Evolutionary conservation across 805 yeast genomes (phyloP).

Genomic region (Zygosaccharomyces kombuchaensis): DNA sequence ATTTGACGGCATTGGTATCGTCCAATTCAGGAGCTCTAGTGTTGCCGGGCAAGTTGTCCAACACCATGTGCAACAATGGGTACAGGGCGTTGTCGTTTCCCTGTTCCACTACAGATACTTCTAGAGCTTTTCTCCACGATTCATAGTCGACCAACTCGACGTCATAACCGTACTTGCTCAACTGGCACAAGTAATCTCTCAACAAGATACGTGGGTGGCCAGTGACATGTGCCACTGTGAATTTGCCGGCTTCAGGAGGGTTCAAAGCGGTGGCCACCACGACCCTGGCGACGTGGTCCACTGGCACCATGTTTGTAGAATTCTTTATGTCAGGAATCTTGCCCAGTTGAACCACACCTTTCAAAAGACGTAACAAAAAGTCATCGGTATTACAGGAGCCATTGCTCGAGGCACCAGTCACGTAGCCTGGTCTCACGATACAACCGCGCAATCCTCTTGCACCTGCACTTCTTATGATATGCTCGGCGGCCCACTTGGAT

Average conservation of each 20-base stretch:
- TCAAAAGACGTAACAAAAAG: constrained; percentile 87
- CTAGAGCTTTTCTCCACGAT: constrained; percentile 74
- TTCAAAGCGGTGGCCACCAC: constrained; percentile 77
- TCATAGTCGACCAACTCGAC: constrained; percentile 62
- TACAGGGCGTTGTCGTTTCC: constrained; percentile 80
- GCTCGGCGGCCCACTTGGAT: constrained; percentile 96
- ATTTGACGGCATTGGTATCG: constrained; percentile 72
- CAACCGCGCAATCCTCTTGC: constrained; percentile 81
- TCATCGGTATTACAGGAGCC: constrained; percentile 97
- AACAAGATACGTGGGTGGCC: constrained; percentile 90
- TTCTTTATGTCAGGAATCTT: constrained; percentile 79
- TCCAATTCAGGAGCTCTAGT: constrained; percentile 95
- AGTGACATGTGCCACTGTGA: constrained; percentile 90
- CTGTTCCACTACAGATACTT: constrained; percentile 68
- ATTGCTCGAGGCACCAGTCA: constrained; percentile 75
- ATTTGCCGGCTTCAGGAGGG: constrained; percentile 52
- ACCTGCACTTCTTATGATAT: constrained; percentile 84
- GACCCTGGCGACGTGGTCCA: constrained; percentile 94
- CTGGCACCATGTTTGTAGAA: constrained; percentile 94
- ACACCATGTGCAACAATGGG: constrained; percentile 90
- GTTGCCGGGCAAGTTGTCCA: constrained; percentile 85
- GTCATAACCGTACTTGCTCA: constrained; percentile 68
- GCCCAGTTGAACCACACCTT: constrained; percentile 90
- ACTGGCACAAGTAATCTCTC: constrained; percentile 64
- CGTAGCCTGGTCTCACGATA: constrained; percentile 93